A percentile compares a stretch with the other conserved stretches of the same genome.
Conservation (phyloP, 495 filamentous ascomycete genomes). For the Lasiosphaeria hispida region DNA sequence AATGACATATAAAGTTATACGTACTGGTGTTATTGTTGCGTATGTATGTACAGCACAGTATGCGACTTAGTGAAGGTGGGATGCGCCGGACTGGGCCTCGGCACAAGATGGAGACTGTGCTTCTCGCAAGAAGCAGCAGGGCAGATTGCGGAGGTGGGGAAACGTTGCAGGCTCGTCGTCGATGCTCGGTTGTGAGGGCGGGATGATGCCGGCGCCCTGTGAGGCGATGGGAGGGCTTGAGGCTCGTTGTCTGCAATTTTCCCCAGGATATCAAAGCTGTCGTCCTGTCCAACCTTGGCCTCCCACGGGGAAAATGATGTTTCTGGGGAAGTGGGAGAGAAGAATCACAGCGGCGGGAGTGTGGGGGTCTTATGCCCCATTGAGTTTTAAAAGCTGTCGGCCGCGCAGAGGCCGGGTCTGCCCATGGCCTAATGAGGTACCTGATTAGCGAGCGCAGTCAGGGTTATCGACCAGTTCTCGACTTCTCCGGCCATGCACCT, state of each 20-base stretch:
- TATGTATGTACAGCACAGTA: too few species aligned
- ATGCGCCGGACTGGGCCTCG: too few species aligned
- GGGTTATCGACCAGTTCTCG: too few species aligned
- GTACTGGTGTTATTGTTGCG: too few species aligned
- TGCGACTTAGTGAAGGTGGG: too few species aligned
- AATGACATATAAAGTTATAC: too few species aligned
- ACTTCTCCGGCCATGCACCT: too few species aligned
- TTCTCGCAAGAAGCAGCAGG: too few species aligned
- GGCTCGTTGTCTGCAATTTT: slow-evolving; percentile 13
- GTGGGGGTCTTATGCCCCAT: slow-evolving; percentile 34
- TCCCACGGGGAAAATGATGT: slow-evolving; percentile 23
- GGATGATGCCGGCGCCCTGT: background rate
- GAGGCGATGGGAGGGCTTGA: background rate
- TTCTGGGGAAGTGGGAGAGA: slow-evolving; percentile 30
- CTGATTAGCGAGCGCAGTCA: slow-evolving; percentile 7
- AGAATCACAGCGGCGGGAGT: slow-evolving; percentile 26
- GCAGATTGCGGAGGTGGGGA: too few species aligned
- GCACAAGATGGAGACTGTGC: too few species aligned
- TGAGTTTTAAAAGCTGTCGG: slow-evolving; percentile 17
- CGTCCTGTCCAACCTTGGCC: slow-evolving; percentile 28
- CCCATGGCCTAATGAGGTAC: slow-evolving; percentile 7
- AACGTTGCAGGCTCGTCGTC: background rate
- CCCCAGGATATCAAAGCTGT: slow-evolving; percentile 11
- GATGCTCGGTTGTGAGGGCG: too few species aligned
- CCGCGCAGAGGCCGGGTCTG: slow-evolving; percentile 6